Conservation (phyloP, 108 stramenopile genomes). For the Poteriospumella lacustris region DNA sequence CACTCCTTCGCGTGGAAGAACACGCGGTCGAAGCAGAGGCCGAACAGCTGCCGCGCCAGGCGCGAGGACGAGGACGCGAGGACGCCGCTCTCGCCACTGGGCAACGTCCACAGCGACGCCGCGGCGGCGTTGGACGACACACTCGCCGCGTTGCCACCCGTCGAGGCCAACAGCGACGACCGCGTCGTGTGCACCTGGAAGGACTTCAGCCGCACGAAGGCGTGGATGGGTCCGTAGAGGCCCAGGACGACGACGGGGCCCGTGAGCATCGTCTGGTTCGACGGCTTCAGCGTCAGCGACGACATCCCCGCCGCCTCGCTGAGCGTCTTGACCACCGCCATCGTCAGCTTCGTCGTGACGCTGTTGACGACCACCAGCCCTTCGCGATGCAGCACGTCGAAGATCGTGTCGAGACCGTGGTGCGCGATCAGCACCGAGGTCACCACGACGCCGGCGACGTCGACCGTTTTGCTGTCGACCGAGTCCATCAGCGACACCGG, state of each 20-base stretch:
- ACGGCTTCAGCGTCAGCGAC: slow-evolving; percentile 6
- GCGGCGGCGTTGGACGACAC: background rate
- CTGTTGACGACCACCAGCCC: background rate
- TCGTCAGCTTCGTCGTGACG: background rate
- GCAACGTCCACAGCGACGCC: background rate
- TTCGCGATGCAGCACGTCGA: background rate
- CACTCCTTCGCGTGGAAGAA: background rate
- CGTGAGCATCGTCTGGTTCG: background rate
- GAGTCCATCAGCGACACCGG: too few species aligned
- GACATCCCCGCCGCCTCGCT: background rate
- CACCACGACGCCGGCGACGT: background rate
- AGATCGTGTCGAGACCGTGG: background rate
- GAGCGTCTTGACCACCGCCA: background rate
- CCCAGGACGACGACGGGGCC: background rate
- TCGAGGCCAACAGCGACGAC: background rate
- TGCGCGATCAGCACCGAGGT: background rate
- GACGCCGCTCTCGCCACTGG: background rate
- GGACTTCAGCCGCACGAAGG: background rate
- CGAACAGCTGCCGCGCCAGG: background rate
- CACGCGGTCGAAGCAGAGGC: background rate
- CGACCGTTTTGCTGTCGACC: too few species aligned
- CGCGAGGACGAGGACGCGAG: slow-evolving; percentile 14
- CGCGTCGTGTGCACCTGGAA: background rate
- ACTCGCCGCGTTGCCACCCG: background rate
- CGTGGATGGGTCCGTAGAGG: background rate